phyloP scores from a whole-genome alignment of 2,329 filamentous ascomycete species.

The Myriosclerotinia duriaeana region DNA sequence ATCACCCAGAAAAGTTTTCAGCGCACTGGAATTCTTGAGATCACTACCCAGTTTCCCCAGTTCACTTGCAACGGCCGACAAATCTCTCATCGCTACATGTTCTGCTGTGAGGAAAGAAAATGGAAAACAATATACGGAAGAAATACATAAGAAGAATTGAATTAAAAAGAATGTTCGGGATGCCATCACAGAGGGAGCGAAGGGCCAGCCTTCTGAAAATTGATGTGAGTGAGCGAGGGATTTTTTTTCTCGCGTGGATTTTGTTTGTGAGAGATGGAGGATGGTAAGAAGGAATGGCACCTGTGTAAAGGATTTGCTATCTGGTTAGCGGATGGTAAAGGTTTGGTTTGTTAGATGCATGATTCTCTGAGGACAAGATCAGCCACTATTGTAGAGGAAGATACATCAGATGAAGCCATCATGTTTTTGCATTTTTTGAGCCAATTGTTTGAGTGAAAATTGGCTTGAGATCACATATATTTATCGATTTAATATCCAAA shows the following conservation, averaged over 20 bases:
- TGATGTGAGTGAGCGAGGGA: neutral
- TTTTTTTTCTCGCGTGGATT: neutral
- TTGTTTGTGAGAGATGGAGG: neutral
- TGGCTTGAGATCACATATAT: neutral
- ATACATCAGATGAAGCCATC: neutral
- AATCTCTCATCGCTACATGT: neutral
- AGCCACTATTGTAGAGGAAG: neutral
- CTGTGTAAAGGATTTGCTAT: too few relatives aligned
- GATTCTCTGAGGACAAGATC: neutral
- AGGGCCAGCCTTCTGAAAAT: conserved; percentile 1
- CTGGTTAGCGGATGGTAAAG: neutral
- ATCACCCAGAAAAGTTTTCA: conserved; percentile 6
- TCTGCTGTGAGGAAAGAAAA: neutral
- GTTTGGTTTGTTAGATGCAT: conserved; percentile 7
- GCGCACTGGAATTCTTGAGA: conserved; percentile 13
- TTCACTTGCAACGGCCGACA: conserved; percentile 10
- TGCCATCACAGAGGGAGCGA: neutral
- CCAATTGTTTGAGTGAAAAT: neutral
- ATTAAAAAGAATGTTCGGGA: neutral
- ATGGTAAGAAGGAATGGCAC: neutral
- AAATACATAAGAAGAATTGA: neutral
- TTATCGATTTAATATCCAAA: neutral
- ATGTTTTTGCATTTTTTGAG: neutral
- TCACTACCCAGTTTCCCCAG: conserved; percentile 12
- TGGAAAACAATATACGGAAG: neutral